phyloP scores from a whole-genome alignment of 2,329 filamentous ascomycete species.

The Ascochyta fabae region DNA sequence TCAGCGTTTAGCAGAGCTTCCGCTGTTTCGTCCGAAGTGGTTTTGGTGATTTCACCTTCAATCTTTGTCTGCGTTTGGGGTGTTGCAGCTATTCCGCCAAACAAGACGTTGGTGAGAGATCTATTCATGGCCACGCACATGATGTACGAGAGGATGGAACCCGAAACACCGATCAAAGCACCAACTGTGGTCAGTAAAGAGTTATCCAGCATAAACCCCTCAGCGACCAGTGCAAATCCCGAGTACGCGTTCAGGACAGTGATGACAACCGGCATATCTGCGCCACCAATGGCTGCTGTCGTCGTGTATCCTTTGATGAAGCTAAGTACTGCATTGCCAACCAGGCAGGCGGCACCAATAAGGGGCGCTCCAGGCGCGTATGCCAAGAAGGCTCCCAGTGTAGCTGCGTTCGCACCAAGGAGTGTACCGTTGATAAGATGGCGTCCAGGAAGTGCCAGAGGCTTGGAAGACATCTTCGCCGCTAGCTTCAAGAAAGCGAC shows the following conservation, averaged over 20 bases:
- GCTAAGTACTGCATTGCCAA: slow-evolving; percentile 76
- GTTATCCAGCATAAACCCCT: slow-evolving; percentile 92
- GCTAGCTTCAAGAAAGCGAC: slow-evolving; percentile 89
- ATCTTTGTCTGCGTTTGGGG: slow-evolving; percentile 72
- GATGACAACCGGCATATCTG: slow-evolving; percentile 92
- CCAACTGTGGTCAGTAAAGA: slow-evolving; percentile 84
- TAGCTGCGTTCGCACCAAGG: slow-evolving; percentile 77
- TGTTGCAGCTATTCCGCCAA: slow-evolving; percentile 74
- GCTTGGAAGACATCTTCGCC: slow-evolving; percentile 80
- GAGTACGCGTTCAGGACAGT: slow-evolving; percentile 91
- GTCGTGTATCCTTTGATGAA: slow-evolving; percentile 89
- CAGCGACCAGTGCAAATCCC: slow-evolving; percentile 86
- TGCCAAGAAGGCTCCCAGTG: slow-evolving; percentile 82
- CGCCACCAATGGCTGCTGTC: slow-evolving; percentile 87
- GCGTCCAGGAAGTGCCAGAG: slow-evolving; percentile 73
- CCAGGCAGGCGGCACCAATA: slow-evolving; percentile 79
- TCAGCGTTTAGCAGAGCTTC: slow-evolving; percentile 78
- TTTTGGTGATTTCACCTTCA: slow-evolving; percentile 79
- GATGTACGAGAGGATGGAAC: slow-evolving; percentile 76
- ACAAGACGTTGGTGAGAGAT: slow-evolving; percentile 85
- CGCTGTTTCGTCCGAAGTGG: slow-evolving; percentile 79
- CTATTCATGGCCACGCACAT: slow-evolving; percentile 89
- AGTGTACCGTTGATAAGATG: slow-evolving; percentile 78
- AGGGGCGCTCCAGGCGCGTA: slow-evolving; percentile 80
- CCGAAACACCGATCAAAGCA: slow-evolving; percentile 85